Evolutionary conservation across 1,139 yeast genomes (phyloP).

Genomic region (Geotrichum restrictum): DNA sequence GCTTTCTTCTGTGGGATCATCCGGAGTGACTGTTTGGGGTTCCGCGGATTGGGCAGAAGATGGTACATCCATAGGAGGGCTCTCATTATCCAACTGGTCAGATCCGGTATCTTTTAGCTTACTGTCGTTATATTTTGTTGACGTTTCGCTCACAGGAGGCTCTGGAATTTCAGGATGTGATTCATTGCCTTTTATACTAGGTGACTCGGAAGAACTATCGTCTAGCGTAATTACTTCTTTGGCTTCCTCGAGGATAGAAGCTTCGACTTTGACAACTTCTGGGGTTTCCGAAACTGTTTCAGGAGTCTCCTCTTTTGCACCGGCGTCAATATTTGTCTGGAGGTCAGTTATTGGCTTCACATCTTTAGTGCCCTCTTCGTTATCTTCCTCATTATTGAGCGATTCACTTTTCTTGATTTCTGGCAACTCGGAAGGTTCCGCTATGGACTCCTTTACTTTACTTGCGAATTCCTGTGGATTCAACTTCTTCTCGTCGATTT

Average conservation of each 20-base stretch:
- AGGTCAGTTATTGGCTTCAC: neutral
- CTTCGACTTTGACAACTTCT: too few relatives aligned
- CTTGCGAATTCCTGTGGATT: slow-evolving; percentile 6
- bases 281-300: neutral
- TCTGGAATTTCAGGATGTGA: neutral
- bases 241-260: neutral
- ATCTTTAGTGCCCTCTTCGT: slow-evolving; percentile 4
- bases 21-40: too few relatives aligned
- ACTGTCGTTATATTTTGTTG: too few relatives aligned
- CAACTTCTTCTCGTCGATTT: neutral
- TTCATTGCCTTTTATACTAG: neutral
- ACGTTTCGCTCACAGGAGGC: too few relatives aligned
- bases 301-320: neutral
- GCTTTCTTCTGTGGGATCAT: too few relatives aligned
- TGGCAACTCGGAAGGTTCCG: neutral
- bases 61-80: too few relatives aligned
- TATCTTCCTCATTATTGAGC: slow-evolving; percentile 7
- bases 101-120: too few relatives aligned
- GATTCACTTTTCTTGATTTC: slow-evolving; percentile 2
- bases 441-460: neutral
- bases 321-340: neutral
- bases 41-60: too few relatives aligned
- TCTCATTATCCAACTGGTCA: too few relatives aligned
- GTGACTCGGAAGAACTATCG: neutral
- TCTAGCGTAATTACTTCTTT: neutral